phyloP scores from a whole-genome alignment of 2,329 filamentous ascomycete genomes.

The Trichothecium sympodiale region DNA sequence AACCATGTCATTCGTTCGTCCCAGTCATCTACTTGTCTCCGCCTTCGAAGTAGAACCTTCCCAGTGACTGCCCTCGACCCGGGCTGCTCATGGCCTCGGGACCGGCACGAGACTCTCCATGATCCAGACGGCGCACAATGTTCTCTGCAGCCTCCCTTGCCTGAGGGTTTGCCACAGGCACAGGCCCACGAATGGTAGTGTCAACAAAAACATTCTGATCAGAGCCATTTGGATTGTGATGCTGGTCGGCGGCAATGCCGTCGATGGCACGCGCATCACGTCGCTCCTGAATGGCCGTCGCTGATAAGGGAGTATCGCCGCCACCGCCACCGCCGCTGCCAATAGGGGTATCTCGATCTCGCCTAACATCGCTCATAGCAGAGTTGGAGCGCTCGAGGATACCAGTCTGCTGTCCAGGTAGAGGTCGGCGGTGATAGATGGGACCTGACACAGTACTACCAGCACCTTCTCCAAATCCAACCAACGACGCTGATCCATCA shows the following conservation, averaged over 20 bases:
- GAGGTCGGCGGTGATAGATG: conserved; percentile 47
- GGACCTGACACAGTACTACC: conserved; percentile 75
- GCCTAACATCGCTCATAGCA: conserved; percentile 35
- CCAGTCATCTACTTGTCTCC: conserved; percentile 5
- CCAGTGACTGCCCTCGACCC: conserved; percentile 34
- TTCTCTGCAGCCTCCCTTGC: conserved; percentile 50
- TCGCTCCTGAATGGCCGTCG: conserved; percentile 37
- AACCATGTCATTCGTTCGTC: no score
- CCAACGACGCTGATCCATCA: conserved; percentile 71
- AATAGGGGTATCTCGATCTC: conserved; percentile 21
- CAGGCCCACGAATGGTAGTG: conserved; percentile 49
- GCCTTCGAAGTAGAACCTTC: conserved; percentile 51
- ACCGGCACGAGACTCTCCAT: conserved; percentile 30
- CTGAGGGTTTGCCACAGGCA: conserved; percentile 21
- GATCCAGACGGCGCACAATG: conserved; percentile 47
- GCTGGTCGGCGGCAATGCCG: conserved; percentile 49
- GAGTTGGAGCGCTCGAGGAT: conserved; percentile 39
- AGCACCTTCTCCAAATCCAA: conserved; percentile 88
- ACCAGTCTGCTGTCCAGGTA: conserved; percentile 27
- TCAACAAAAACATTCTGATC: conserved; percentile 50
- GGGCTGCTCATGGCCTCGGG: conserved; percentile 29
- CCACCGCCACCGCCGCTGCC: conserved; percentile 12
- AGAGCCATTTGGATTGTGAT: conserved; percentile 31
- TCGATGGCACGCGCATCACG: conserved; percentile 56
- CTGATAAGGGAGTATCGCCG: conserved; percentile 31